Base-by-base conservation (phyloP, 176 grass and related monocot genomes). In the Zea luxurians region DNA sequence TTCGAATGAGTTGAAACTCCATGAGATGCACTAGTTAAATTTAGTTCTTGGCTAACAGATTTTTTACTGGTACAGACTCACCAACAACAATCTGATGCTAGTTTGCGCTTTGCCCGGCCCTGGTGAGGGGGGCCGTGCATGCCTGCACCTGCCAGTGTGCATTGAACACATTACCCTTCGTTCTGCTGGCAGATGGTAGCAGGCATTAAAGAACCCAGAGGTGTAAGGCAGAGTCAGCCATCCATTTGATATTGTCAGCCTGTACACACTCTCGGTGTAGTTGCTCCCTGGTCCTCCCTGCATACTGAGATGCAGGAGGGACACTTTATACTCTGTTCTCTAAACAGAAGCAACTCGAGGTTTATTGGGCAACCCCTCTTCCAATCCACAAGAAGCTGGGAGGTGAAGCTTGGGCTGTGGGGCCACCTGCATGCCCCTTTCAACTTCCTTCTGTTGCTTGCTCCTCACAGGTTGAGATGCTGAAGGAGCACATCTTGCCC, bases 61-160 rank as follows among this genome's bases (percentile, higher is more conserved):
- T 8, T 68, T 55, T 75, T 36, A 53, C 78, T 18, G 68, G 9
- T 74, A 9, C 78, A 99, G 88, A 74, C 81, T 78, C 90, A 98
- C 66, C 83, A 92, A 13, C 92, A 94, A 18, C 92, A 95, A 70
- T 90, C 86, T 76, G 92, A 99, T 68, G 75, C 88, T 71, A 91
- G 79, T 87, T 94, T 95, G 91, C 86, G 90, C 86, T 83, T 99
- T 64, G 96, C 92, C 66, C 88, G 92, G 96, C 96, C 96, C 92
- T 92, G 90, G 34, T 99, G 74, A 92, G 96, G 92, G 92, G 92
- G 88, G 27, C 88, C 60, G 92, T 87, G 90, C 86, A 92, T 93
- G 96, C 92, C 96, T 99, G 92, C 86, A 81, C 92, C 82, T 94
- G 82, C 82, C 88, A 93, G 91, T 79, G 42, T 5, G 2, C 10